Percentiles rank a stretch among this genome's conserved stretches.
Evolutionary conservation across 2,329 filamentous ascomycete species (phyloP).

Genomic region (Chaetomium olivaceum): DNA sequence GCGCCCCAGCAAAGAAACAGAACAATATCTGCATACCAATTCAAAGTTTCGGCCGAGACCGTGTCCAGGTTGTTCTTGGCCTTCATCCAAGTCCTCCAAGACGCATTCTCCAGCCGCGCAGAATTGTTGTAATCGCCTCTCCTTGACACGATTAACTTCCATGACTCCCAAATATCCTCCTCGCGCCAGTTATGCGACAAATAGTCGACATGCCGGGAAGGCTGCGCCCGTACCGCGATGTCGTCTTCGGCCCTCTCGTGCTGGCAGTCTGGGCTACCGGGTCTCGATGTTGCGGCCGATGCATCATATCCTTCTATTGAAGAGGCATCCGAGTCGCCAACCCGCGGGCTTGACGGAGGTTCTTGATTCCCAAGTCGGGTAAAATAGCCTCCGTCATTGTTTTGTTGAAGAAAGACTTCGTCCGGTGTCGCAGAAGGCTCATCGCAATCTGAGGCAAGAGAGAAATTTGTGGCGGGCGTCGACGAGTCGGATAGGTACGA

Average conservation of each 20-base stretch:
- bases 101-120: conserved; percentile 87
- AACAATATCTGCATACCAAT: conserved; percentile 66
- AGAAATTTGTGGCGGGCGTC: conserved; percentile 64
- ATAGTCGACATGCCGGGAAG: conserved; percentile 91
- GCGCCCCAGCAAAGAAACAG: background rate
- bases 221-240: conserved; percentile 69
- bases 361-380: conserved; percentile 51
- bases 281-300: conserved; percentile 54
- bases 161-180: conserved; percentile 96
- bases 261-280: conserved; percentile 57
- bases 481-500: conserved; percentile 60
- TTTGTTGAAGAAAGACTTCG: conserved; percentile 48
- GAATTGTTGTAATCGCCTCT: conserved; percentile 78
- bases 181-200: conserved; percentile 90
- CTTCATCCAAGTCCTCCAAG: conserved; percentile 97
- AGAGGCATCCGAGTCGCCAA: conserved; percentile 52
- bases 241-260: conserved; percentile 74
- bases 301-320: conserved; percentile 57
- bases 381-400: conserved; percentile 50
- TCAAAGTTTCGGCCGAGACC: conserved; percentile 85
- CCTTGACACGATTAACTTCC: conserved; percentile 87
- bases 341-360: conserved; percentile 52
- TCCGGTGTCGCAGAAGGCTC: conserved; percentile 50
- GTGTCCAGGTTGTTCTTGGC: conserved; percentile 84
- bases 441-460: conserved; percentile 59